Evolutionary conservation across 2,329 filamentous ascomycete genomes (phyloP).

Genomic region (Cladosporium oxysporum): DNA sequence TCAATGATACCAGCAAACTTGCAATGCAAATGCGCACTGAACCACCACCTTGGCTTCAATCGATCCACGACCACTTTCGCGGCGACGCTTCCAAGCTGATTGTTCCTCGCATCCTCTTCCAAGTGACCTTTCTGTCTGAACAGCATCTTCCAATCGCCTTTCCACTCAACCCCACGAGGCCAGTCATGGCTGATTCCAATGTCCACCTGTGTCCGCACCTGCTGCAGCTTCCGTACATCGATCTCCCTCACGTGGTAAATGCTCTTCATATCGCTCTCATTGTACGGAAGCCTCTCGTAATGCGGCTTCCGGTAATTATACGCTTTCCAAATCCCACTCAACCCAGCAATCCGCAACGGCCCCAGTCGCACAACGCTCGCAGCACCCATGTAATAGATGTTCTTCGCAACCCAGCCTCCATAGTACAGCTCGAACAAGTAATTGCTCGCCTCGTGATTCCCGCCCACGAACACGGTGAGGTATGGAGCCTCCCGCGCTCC

Average conservation of each 20-base stretch:
- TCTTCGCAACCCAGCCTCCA: constrained; percentile 93
- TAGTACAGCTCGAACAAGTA: constrained; percentile 93
- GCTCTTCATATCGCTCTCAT: constrained; percentile 69
- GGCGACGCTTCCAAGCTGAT: constrained; percentile 76
- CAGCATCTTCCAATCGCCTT: constrained; percentile 68
- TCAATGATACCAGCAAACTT: constrained; percentile 71
- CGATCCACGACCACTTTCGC: constrained; percentile 79
- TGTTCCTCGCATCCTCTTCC: constrained; percentile 70
- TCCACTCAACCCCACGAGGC: constrained; percentile 79
- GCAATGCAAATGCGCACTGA: constrained; percentile 84
- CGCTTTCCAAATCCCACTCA: constrained; percentile 95
- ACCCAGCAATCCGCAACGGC: constrained; percentile 79
- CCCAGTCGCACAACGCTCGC: constrained; percentile 86
- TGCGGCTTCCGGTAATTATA: constrained; percentile 84
- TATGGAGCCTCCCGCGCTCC: constrained; percentile 77
- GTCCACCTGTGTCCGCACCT: constrained; percentile 84
- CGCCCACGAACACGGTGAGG: constrained; percentile 87
- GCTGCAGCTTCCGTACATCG: constrained; percentile 85
- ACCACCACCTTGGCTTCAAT: constrained; percentile 83
- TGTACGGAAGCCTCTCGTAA: constrained; percentile 84
- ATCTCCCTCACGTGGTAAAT: constrained; percentile 90
- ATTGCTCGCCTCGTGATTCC: constrained; percentile 92
- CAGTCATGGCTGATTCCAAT: constrained; percentile 94
- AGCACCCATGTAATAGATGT: constrained; percentile 95
- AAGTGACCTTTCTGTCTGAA: constrained; percentile 76